Percentiles rank a stretch among this genome's conserved stretches.
Evolutionary conservation across 129 eudicot species (phyloP).

Genomic region (Artemisia tridentata): DNA sequence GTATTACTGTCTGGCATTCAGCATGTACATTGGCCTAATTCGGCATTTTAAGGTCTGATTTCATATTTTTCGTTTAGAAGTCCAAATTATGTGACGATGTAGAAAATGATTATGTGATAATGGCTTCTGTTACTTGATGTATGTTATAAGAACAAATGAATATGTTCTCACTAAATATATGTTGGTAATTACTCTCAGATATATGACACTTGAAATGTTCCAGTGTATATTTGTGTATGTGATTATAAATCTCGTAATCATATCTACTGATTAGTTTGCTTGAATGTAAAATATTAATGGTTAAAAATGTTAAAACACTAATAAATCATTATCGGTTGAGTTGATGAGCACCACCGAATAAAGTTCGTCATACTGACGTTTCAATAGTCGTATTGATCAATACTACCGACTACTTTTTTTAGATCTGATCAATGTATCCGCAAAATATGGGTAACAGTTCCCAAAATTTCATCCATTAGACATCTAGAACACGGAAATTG

Average conservation of each 20-base stretch:
- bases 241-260: background rate
- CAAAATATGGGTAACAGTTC: conserved; percentile 18
- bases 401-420: conserved; percentile 13
- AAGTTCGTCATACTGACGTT: conserved; percentile 16
- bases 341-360: conserved; percentile 1
- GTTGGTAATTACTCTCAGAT: too few relatives aligned
- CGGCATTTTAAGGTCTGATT: background rate
- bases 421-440: conserved; percentile 16
- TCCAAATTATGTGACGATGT: background rate
- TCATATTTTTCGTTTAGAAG: background rate
- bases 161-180: background rate
- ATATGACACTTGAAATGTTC: too few relatives aligned
- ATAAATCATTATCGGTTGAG: conserved; percentile 5
- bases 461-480: conserved; percentile 12
- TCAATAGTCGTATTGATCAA: conserved; percentile 16
- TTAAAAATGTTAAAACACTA: background rate
- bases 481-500: background rate
- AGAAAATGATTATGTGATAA: conserved; percentile 4
- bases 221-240: background rate
- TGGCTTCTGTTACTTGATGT: conserved; percentile 6
- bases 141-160: conserved; percentile 7
- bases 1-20: background rate
- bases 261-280: background rate
- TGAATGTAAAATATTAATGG: conserved; percentile 10
- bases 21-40: conserved; percentile 4